Evolutionary conservation across 371 early-diverging fungal species (phyloP), one percentile per base, ranked within the genome.

Genomic region (Mucor velutinosus): DNA sequence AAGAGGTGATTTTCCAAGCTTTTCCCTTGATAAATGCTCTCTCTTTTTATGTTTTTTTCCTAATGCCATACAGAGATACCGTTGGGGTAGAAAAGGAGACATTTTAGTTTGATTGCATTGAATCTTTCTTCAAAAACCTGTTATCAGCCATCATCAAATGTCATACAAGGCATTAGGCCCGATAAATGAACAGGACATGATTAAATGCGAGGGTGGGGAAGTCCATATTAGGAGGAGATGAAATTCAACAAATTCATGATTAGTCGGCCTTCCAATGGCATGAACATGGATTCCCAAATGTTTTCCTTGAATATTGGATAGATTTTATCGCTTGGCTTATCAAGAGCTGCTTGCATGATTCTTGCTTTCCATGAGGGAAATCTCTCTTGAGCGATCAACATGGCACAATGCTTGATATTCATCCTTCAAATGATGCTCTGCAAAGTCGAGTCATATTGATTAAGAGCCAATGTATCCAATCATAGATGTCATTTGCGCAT

Each of bases 1-100:
- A 39, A 41, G 60, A 41, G 19, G 21, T 56, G 25, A n/a, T 41
- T 55, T 41, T 64, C 51, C 64, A 64, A 64, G 64, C 39, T 64
- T 64, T 64, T 64, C 64, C 64, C 63, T 53, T 27, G 27, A 27
- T 25, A 27, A 12, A 53, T n/a, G n/a, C n/a, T 53, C 53, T 53
- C 25, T 51, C 12, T 23, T 51, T 51, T 25, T 51, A 23, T 21
- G 10, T 11, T 11, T 27, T 37, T 37, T 14, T 14, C 4, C 1
- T 37, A 11, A 37, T 37, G 37, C 37, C 37, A 37, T 37, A 12
- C 37, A 37, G 12, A 25, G 7, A 27, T 15, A 7, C 2, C 56
- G 32, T 32, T 53, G 25, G 55, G 14, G 11, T 27, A 25, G 25
- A 53, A 56, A 56, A 56, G n/a, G 29, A 56, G 12, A 0, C 32